Base-by-base conservation (phyloP, 768 basidiomycete genomes). In the Tricholoma sp. region DNA sequence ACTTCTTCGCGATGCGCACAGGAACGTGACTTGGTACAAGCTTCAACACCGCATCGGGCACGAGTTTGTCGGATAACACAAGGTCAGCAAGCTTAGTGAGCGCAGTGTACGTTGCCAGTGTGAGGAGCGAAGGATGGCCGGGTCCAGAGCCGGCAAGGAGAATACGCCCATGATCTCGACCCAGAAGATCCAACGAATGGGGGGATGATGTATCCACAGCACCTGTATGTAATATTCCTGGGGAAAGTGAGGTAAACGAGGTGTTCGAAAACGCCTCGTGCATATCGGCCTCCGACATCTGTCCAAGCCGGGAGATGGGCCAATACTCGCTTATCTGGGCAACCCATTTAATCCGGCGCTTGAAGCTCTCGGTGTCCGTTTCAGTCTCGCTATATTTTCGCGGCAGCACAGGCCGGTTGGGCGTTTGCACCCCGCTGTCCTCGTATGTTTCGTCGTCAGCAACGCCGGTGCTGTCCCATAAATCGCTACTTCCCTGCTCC, bases 321-420 rank as follows among this genome's bases (percentile, higher is more conserved):
- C 94, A 98, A 69, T 97, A 98, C 69, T 98, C 95, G 77, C 93
- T 95, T 63, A 98, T 83, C 68, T 98, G 96, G 0, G 93, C 86
- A 3, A 97, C 87, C 92, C 94, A 98, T 69, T 88, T 84, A 83
- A 97, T 91, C 14, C 89, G 78, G 31, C 94, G 78, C 57, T 72
- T 76, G 53, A 80, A 74, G 22, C 68, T 73, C 60, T 88, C 87
- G 1, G 61, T 43, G 7, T 63, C 69, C 3, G 71, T 76, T 68
- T 79, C 77, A 2, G 71, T 76, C 68, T 78, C 77, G 27, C 69
- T 64, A 2, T 54, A 52, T 43, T 62, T 69, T 39, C 84, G 74
- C 49, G 81, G 75, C 0, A 84, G 79, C 1, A 90, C 85, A 0
- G 88, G 89, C n/a, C 72, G 68, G 60, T 91, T 90, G 18, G 88